These are phyloP conservation scores for Sclerotinia trifoliorum DNA, from an alignment of 2,329 filamentous ascomycete species.

Conservation along the genomic window DNA sequence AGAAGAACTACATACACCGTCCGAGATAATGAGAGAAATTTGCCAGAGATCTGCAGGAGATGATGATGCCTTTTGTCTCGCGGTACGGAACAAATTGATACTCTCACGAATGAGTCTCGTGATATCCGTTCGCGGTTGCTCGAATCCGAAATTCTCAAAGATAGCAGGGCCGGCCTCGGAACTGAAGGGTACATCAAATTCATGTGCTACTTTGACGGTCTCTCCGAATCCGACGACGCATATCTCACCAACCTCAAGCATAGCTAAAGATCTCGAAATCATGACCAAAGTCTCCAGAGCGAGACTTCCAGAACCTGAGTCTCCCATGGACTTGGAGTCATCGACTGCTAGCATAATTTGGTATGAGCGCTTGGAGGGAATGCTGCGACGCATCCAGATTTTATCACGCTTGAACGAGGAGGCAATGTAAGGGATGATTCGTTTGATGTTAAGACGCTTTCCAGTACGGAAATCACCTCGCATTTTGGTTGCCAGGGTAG, in stretches of 20 bases:
- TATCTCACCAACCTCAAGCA: conserved; percentile 95
- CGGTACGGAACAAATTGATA: conserved; percentile 77
- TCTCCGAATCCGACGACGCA: conserved; percentile 87
- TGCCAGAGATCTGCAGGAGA: conserved; percentile 83
- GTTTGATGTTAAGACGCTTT: conserved; percentile 98
- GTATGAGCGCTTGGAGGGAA: conserved; percentile 91
- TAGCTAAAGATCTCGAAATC: conserved; percentile 79
- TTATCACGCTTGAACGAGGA: conserved; percentile 99
- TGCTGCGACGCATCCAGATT: conserved; percentile 96
- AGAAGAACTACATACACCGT: conserved; percentile 80
- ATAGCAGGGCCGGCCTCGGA: conserved; percentile 79
- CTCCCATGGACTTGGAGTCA: conserved; percentile 91
- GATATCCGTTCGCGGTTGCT: conserved; percentile 84
- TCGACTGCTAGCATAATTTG: conserved; percentile 98
- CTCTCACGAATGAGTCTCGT: conserved; percentile 72
- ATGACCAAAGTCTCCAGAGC: conserved; percentile 94
- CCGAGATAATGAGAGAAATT: conserved; percentile 85
- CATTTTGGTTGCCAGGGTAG: conserved; percentile 92
- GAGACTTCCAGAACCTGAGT: conserved; percentile 70
- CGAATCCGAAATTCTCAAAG: conserved; percentile 80
- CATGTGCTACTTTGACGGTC: conserved; percentile 79
- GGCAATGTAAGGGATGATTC: conserved; percentile 98
- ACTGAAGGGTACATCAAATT: conserved; percentile 78
- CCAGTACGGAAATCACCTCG: conserved; percentile 96
- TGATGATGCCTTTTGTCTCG: conserved; percentile 54